Base-by-base conservation (phyloP, 208 protist species). In the Borovskyia barvae region DNA sequence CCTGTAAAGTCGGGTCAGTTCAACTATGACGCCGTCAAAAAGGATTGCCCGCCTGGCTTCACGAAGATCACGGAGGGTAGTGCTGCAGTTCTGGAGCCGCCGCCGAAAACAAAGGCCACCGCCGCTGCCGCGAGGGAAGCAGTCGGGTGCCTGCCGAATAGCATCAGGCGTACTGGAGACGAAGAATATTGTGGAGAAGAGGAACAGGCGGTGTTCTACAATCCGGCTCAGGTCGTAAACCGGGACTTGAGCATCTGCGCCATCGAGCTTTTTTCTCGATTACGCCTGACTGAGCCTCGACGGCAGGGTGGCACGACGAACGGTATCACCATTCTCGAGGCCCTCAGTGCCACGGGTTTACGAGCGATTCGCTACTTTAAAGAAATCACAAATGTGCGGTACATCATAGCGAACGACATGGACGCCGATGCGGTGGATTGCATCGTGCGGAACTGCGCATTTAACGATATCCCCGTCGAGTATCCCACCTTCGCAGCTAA, bases 391-490 rank as follows among this genome's bases (percentile, higher is more conserved):
- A 87, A 90, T 25, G 72, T 99, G n/a, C 82, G 90, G 20, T 92
- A 78, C 55, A 98, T 99, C 69, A 93, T 99, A 24, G 97, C 97
- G 14, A 99, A 99, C 69, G 99, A 99, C 73, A 61, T 99, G 26
- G 87, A 97, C 47, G 48, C 61, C 0, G 87, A 92, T 41, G 98
- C 99, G 1, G 97, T 99, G 20, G 80, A 90, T 28, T 84, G 85
- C 52, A 99, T 99, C 36, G 32, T 68, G 22, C 74, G 85, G 19
- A 99, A 99, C 79, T 85, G 98, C 55, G 77, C 73, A 3, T 96
- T 89, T 72, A 99, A 99, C 70, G 77, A 56, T 9, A 79, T 99
- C 3, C 77, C 81, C 25, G 64, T 77, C 9, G 50, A 59, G 37
- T 45, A 51, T 42, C 77, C 80, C 4, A 78, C 82, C 9, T 46